phyloP scores from a whole-genome alignment of 129 eudicot species.

The Glebionis coronaria region DNA sequence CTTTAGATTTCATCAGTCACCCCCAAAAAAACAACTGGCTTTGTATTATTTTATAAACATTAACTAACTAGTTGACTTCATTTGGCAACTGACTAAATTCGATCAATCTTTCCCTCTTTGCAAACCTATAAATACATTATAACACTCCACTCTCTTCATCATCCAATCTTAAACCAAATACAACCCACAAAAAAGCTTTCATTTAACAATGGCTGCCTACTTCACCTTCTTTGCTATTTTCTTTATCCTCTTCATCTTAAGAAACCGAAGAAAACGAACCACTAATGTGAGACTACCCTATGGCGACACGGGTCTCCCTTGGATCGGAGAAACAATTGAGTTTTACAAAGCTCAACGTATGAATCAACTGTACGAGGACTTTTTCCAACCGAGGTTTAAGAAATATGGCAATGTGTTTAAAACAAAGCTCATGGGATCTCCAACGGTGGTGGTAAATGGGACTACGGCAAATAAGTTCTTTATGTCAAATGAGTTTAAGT shows the following conservation, averaged over 20 bases:
- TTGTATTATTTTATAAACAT: no score
- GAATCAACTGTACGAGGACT: constrained; percentile 55
- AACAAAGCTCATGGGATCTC: constrained; percentile 77
- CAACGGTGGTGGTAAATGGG: constrained; percentile 72
- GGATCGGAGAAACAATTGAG: constrained; percentile 78
- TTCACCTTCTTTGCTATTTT: constrained; percentile 4
- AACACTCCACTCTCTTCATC: neutral
- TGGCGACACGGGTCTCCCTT: constrained; percentile 72
- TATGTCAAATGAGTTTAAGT: constrained; percentile 75
- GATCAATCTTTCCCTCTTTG: no score
- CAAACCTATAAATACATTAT: no score
- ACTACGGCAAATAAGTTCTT: constrained; percentile 71
- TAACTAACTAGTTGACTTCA: no score
- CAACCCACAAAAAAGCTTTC: neutral
- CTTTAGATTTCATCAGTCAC: no score
- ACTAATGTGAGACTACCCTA: constrained; percentile 46
- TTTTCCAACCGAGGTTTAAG: constrained; percentile 49
- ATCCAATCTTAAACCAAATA: neutral
- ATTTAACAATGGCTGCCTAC: constrained; percentile 9
- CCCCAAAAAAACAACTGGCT: no score
- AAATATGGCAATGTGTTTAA: constrained; percentile 64
- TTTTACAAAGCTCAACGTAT: constrained; percentile 60
- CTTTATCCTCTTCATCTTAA: constrained; percentile 26
- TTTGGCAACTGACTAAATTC: no score
- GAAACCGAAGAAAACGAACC: constrained; percentile 3